Evolutionary conservation across 1,139 yeast species (phyloP), one percentile per base, ranked within the genome.

Genomic region (Saccharomyces hybrid): DNA sequence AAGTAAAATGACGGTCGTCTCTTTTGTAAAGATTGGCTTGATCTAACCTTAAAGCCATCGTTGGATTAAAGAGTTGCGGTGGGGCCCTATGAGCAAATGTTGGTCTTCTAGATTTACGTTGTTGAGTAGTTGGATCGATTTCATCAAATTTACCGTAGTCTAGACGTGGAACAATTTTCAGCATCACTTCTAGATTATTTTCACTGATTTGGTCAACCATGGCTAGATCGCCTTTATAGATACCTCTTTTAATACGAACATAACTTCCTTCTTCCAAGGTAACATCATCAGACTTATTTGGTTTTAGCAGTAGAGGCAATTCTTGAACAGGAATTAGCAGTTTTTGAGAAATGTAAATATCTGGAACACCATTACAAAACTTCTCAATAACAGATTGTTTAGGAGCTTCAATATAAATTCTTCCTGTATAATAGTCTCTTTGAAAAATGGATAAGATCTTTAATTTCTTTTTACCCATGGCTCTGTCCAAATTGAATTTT

Each of bases 301-400:
- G 97, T 66, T 95, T 87, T 69, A 93, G 78, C 66, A 95, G 78
- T 69, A 91, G 96, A 3, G 97, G 96, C 70, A 91, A 88, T 72
- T 93, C 99, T 68, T 89, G 89, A 56, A 93, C 95, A 2, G 99
- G 98, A 48, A 93, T 97, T 61, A 93, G 78, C 49, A 91, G 78
- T 73, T 90, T 88, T 73, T 90, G 88, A 60, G 82, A 78, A 55
- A 84, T 77, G 50, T 73, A 72, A 42, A 93, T 84, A 70, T 90
- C 91, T 48, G 95, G 93, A 72, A 95, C 81, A 72, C 98, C 98
- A 51, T 82, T 80, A 59, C 93, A 78, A 12, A 96, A 96, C 58
- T 82, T 84, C 66, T 86, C 88, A 51, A 93, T 96, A 24, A 96
- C 97, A 61, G 93, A 90, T 58, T 93, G 88, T 69, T 88, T 86